These are phyloP conservation scores for Isoetes taiwanensis DNA, from an alignment of 75 land plant genomes.

Conservation along the genomic window DNA sequence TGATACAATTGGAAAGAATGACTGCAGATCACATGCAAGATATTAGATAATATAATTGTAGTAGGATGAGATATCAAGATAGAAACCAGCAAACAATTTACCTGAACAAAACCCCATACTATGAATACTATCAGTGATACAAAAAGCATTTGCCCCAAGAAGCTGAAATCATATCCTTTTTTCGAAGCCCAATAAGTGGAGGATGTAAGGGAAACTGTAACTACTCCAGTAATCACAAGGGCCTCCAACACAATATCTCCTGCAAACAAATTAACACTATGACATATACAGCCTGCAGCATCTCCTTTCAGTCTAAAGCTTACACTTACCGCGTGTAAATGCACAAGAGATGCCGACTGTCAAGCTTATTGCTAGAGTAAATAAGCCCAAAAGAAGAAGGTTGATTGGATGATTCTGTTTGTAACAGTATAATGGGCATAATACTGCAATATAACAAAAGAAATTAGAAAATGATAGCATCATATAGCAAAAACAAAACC, in stretches of 20 bases:
- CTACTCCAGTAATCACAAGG: constrained; percentile 63
- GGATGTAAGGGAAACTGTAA: constrained; percentile 58
- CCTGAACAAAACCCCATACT: constrained; percentile 77
- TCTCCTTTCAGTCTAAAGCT: no score
- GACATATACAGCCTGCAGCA: no score
- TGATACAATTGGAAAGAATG: constrained; percentile 77
- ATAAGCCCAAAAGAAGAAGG: constrained; percentile 66
- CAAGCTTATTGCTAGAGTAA: constrained; percentile 61
- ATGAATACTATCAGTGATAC: constrained; percentile 52
- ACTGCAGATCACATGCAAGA: no score
- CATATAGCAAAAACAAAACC: no score
- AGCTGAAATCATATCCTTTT: constrained; percentile 85
- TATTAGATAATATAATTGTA: no score
- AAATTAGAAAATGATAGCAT: no score
- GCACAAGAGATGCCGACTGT: constrained; percentile 82
- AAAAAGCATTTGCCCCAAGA: constrained; percentile 67
- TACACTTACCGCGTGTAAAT: constrained; percentile 69
- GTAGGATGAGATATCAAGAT: no score
- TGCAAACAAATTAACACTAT: no score
- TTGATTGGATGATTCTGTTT: constrained; percentile 87
- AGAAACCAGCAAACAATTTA: no score
- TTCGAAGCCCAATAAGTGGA: constrained; percentile 95
- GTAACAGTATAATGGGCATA: constrained; percentile 60
- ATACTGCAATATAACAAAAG: constrained; percentile 32
- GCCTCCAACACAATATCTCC: constrained; percentile 83